Base-by-base conservation (phyloP, 768 basidiomycete species). In the Lactarius hengduanensis region DNA sequence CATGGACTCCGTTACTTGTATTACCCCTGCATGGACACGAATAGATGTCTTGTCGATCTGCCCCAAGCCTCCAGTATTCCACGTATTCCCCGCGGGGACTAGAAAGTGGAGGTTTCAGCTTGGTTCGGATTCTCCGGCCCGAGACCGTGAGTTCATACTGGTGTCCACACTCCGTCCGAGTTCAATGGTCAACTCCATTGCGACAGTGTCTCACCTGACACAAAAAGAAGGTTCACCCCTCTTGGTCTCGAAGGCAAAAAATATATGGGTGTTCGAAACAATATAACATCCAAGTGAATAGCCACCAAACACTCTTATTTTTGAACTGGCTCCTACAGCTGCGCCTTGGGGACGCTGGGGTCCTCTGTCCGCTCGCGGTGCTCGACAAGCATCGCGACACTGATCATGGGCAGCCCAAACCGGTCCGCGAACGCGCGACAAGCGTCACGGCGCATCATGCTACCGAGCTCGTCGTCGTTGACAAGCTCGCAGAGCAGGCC, bases 401-500 rank as follows among this genome's bases (percentile, higher is more conserved):
- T 96, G 73, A 99, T 93, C 88, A 97, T 92, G 74, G 91, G 94
- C 62, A 98, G 73, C 10, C 93, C 91, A 90, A 91, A 95, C 28
- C 82, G 79, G 76, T 93, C 87, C 13, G 97, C 96, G 73, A 99
- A 98, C 43, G 86, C 83, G 69, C 94, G 83, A 74, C 96, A 96
- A 72, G 95, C 96, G 73, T 98, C 96, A 41, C 94, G 79, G 20
- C 96, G 81, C n/a, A 95, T 92, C 97, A 99, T 99, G 18, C 83
- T 87, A 0, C 97, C 97, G 71, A 84, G 78, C 16, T 83, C 84
- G 74, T 98, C 89, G 70, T 98, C 94, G 62, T 98, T 96, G 18
- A 98, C 95, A 43, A 98, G 79, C 76, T 99, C 97, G 74, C 97
- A 98, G 40, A 99, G 83, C 0, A 98, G 81, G 7, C 95, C 96